Evolutionary conservation across 177 flowering plant genomes (phyloP), one percentile per base, ranked within the genome.

Genomic region (Vitis hybrid): DNA sequence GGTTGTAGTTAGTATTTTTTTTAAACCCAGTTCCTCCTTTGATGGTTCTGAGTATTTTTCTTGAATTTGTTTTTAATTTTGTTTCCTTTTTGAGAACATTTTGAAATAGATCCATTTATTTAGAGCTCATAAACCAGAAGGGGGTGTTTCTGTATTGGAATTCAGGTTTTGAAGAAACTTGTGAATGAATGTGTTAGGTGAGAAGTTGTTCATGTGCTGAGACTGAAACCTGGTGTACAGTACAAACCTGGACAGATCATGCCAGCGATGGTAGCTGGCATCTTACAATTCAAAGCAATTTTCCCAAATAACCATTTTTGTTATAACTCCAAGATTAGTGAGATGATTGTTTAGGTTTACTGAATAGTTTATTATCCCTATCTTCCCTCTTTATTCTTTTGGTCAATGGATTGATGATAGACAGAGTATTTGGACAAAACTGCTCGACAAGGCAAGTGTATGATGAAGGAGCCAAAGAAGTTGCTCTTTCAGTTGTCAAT

Each of bases 401-500:
- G 19, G 39, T 39, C 49, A 55, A 12, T 73, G 21, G 56, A 3
- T 65, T 62, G 72, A 60, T 53, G 62, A 45, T 66, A 89, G 93
- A 89, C 75, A 84, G 86, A 72, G 90, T 89, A 29, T 89, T 87
- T 77, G 78, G 84, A 22, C 45, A 65, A 51, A 78, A 77, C 45
- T 68, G 77, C 72, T 33, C 81, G 14, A 87, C 93, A 14, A 71
- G 74, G 67, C 69, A 84, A 77, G 93, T 89, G 31, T 89, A 89
- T 61, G 79, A 78, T 62, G 82, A 83, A 71, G 88, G 81, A 73
- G 88, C 89, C 39, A 85, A 80, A 66, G 81, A 88, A 19, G 82
- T 89, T 58, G 87, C 84, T 49, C 85, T 89, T 67, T 84, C 90
- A 2, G 90, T 76, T 4, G 78, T 87, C 56, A 64, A 65, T 53